These are phyloP conservation scores for Heteromeles arbutifolia DNA, from an alignment of 306 rosid genomes.

Conservation along the genomic window DNA sequence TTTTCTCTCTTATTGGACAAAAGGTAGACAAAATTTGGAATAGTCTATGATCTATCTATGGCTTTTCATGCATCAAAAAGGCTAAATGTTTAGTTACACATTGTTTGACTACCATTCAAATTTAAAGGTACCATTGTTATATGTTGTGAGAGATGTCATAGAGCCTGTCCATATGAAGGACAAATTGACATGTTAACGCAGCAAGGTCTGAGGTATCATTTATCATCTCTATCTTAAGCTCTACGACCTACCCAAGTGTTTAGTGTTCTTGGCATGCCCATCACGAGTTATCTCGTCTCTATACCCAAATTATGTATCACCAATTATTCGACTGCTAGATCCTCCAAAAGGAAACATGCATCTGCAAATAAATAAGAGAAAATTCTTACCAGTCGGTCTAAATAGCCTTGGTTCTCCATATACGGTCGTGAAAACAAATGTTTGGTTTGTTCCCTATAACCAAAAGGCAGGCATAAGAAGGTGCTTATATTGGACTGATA, in stretches of 20 bases:
- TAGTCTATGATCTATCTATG: background rate
- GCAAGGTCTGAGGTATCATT: background rate
- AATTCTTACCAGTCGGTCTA: slow-evolving; percentile 85
- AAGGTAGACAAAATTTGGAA: background rate
- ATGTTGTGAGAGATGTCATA: background rate
- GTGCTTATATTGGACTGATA: slow-evolving; percentile 3
- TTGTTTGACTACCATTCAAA: background rate
- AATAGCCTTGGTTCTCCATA: slow-evolving; percentile 93
- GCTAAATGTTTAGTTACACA: background rate
- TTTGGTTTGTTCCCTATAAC: slow-evolving; percentile 72
- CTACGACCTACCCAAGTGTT: background rate
- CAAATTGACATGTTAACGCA: background rate
- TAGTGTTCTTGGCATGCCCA: background rate
- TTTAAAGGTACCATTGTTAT: background rate
- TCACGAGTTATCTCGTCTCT: background rate
- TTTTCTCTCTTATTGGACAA: background rate
- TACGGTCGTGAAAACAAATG: slow-evolving; percentile 87
- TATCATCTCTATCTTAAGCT: slow-evolving; percentile 1
- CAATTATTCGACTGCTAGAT: slow-evolving; percentile 5
- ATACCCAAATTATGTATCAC: background rate
- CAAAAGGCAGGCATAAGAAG: background rate
- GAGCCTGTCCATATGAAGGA: background rate
- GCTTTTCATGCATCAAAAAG: background rate
- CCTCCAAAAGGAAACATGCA: slow-evolving; percentile 9
- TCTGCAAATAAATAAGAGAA: slow-evolving; percentile 4